Conservation (phyloP, 2,329 filamentous ascomycete genomes). For the Stromatinia cepivora region DNA sequence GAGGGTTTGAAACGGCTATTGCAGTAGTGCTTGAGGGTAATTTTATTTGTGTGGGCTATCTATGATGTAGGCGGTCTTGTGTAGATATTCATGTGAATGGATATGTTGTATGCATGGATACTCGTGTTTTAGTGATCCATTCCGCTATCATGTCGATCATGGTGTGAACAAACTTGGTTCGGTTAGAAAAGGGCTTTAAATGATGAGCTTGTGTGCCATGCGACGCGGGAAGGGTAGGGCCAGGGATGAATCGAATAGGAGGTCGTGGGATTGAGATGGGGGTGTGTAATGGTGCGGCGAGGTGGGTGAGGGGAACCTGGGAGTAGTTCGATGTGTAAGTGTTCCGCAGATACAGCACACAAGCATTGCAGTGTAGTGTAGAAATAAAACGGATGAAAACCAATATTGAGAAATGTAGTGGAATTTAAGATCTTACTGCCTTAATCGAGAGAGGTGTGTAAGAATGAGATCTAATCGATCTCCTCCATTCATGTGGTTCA, state of each 20-base stretch:
- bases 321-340: not conserved
- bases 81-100: too few relatives aligned
- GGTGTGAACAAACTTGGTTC: not conserved
- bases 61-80: too few relatives aligned
- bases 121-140: not conserved
- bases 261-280: too few relatives aligned
- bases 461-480: slow-evolving; percentile 1
- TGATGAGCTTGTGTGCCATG: not conserved
- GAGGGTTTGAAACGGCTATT: not conserved
- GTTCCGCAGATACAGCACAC: not conserved
- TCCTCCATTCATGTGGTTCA: not conserved
- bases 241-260: not conserved
- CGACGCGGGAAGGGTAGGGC: not conserved
- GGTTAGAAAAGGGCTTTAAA: not conserved
- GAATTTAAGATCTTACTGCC: not conserved
- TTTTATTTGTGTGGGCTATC: too few relatives aligned
- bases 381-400: not conserved
- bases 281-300: not conserved
- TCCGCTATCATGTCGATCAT: not conserved
- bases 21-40: too few relatives aligned
- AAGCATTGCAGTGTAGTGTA: too few relatives aligned
- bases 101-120: not conserved
- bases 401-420: not conserved
- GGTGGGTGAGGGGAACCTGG: not conserved
- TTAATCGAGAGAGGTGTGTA: not conserved